A percentile compares a stretch with the other conserved stretches of the same genome.
Conservation (phyloP, 768 basidiomycete genomes). For the Paxillus ammoniavirescens region DNA sequence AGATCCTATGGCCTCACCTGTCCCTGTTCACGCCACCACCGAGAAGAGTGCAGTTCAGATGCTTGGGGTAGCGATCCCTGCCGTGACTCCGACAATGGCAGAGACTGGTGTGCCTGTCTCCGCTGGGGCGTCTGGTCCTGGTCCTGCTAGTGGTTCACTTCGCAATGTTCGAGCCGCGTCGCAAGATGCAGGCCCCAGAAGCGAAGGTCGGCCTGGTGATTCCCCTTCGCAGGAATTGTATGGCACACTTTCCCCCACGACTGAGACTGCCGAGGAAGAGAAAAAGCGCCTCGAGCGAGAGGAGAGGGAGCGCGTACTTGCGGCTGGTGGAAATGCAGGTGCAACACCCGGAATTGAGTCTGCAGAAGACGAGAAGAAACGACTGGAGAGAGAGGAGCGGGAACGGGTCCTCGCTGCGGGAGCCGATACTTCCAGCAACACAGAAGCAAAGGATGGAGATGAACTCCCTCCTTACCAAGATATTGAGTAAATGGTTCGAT, state of each 20-base stretch:
- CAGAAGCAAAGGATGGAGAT: slow-evolving; percentile 32
- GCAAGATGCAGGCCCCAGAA: slow-evolving; percentile 34
- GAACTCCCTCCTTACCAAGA: slow-evolving; percentile 47
- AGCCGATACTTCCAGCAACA: slow-evolving; percentile 10
- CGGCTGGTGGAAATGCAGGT: slow-evolving; percentile 11
- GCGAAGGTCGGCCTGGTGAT: slow-evolving; percentile 27
- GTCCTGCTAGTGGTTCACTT: slow-evolving; percentile 65
- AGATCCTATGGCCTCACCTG: slow-evolving; percentile 26
- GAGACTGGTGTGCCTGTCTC: slow-evolving; percentile 75
- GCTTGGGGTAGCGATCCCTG: slow-evolving; percentile 24
- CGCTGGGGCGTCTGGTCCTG: slow-evolving; percentile 56
- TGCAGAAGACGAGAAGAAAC: slow-evolving; percentile 64
- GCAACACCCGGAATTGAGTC: slow-evolving; percentile 35
- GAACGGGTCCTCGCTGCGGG: slow-evolving; percentile 45
- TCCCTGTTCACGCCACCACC: slow-evolving; percentile 27
- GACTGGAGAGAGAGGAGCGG: slow-evolving; percentile 64
- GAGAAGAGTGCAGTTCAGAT: background rate
- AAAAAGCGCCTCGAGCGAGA: slow-evolving; percentile 57
- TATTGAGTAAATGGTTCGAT: slow-evolving; percentile 19
- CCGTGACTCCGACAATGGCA: slow-evolving; percentile 60
- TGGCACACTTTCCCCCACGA: slow-evolving; percentile 25
- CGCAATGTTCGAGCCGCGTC: slow-evolving; percentile 46
- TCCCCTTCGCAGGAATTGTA: slow-evolving; percentile 31
- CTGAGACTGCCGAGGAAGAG: slow-evolving; percentile 62
- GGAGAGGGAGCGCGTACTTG: slow-evolving; percentile 49